Evolutionary conservation across 176 grass and related monocot genomes (phyloP), one percentile per base, ranked within the genome.

Genomic region (Canna indica): DNA sequence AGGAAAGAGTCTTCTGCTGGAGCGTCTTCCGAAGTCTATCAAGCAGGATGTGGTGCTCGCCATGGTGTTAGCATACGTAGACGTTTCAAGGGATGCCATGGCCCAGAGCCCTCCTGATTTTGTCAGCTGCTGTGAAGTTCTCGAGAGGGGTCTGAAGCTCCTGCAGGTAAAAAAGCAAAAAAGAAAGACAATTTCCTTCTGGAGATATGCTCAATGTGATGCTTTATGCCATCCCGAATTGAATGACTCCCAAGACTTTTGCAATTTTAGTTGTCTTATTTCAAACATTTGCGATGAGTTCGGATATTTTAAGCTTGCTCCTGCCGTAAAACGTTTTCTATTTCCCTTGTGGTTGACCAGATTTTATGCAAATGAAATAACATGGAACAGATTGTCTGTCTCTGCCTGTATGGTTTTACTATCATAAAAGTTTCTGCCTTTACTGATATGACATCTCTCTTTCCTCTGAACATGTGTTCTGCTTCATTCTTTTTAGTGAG

Each of bases 31-130:
- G 26, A 97, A 97, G 78, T 60, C 52, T 59, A 87, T 97, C 77
- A 97, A 97, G 77, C 89, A 97, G 74, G 94, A 97, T 74, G 81
- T 97, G 73, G 89, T 97, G 70, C 82, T 97, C 45, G 75, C 79
- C 15, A 93, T 97, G 94, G 86, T 84, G 28, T 33, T 97, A 47
- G 86, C 94, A 20, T 97, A 90, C 73, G 94, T 97, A 68, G 94
- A 97, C 34, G 17, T 84, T 50, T 97, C 94, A 7, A 90, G 94
- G 79, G 89, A 93, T 41, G 89, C 86, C 1, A 92, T 97, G 94
- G 77, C 77, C 27, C 47, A 75, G 59, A 83, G 4, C 69, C 86
- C 94, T 17, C 94, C 94, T 47, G 86, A 97, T 73, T 75, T 97
- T 28, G 81, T 97, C 38, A 36, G 29, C 65, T 92, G 88, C 74